Base-by-base conservation (phyloP, 176 grass and related monocot genomes). In the Neostapfia colusana region DNA sequence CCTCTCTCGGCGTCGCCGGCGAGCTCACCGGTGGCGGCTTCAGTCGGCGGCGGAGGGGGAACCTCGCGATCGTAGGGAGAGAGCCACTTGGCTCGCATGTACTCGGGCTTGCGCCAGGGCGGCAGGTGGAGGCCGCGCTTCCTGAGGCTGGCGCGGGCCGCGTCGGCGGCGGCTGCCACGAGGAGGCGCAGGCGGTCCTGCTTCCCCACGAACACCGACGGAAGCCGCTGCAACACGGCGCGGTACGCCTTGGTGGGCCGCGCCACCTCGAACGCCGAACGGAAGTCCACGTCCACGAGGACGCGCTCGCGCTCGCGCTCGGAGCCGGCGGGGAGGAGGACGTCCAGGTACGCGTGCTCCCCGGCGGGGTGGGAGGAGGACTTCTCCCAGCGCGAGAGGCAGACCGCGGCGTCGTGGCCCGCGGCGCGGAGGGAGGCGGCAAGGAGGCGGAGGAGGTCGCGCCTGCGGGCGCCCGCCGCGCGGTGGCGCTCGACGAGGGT, bases 81-180 rank as follows among this genome's bases (percentile, higher is more conserved):
- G 7, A 99, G 89, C 95, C 95, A 99, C 82, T 92, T 99, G 77
- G 92, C 85, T 46, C 89, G 83, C 89, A 99, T 99, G 85, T 99
- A 99, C 83, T 95, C 91, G 0, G 74, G 82, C 73, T 95, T 94
- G 58, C 95, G 77, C 95, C 95, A 99, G 3, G 95, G 95, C 7
- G 91, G 77, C 0, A 99, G 73, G 72, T 91, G 85, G 10, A 99
- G 83, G 20, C 89, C 91, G 75, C 90, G 90, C 82, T 99, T 95
- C 79, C 77, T 92, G 0, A 99, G 83, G 79, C 91, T 95, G 69
- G 76, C 82, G 67, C 79, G 82, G 2, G 89, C 89, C 0, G 89
- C 89, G 73, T 95, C 91, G 0, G 85, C 88, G 39, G 82, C 85
- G 4, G 85, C 72, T 44, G 89, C 79, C 13, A 98, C 91, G 10